Evolutionary conservation across 1,284 basidiomycete genomes (phyloP).

Genomic region (Leccinum cinnamomeum): DNA sequence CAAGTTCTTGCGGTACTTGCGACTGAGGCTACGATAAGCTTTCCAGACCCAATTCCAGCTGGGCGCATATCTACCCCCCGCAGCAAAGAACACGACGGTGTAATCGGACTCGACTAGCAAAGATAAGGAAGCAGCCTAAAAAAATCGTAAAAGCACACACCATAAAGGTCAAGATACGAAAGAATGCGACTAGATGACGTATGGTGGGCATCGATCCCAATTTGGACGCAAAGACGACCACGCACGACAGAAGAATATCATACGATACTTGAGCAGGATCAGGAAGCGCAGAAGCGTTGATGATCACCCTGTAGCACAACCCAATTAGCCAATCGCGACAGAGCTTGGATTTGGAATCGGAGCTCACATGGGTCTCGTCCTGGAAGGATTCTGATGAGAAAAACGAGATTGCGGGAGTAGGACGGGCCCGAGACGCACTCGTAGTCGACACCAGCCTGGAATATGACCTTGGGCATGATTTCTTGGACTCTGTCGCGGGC

Average conservation of each 20-base stretch:
- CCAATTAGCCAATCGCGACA: neutral
- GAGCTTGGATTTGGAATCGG: neutral
- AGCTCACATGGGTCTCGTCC: constrained; percentile 80
- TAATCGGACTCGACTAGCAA: constrained; percentile 82
- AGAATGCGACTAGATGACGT: constrained; percentile 58
- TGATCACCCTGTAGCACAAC: constrained; percentile 59
- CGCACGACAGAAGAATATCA: constrained; percentile 73
- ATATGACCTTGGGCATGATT: constrained; percentile 71
- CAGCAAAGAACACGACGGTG: constrained; percentile 81
- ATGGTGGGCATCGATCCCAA: constrained; percentile 8
- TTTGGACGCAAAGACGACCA: constrained; percentile 37
- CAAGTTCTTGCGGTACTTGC: constrained; percentile 86
- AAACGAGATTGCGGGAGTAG: neutral
- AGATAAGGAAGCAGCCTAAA: constrained; percentile 3
- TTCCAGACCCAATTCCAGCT: constrained; percentile 92
- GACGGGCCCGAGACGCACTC: constrained; percentile 51
- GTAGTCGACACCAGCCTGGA: constrained; percentile 85
- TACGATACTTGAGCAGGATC: constrained; percentile 77
- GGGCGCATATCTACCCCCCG: constrained; percentile 73
- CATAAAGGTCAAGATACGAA: constrained; percentile 76
- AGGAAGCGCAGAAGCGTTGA: constrained; percentile 78
- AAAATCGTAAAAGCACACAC: constrained; percentile 40
- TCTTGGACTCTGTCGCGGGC: constrained; percentile 56
- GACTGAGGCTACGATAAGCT: constrained; percentile 74
- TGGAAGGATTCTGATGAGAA: constrained; percentile 33